Percentiles rank a stretch among this genome's conserved stretches.
Evolutionary conservation across 2,329 filamentous ascomycete species (phyloP).

Genomic region (Cladosporium sp.): DNA sequence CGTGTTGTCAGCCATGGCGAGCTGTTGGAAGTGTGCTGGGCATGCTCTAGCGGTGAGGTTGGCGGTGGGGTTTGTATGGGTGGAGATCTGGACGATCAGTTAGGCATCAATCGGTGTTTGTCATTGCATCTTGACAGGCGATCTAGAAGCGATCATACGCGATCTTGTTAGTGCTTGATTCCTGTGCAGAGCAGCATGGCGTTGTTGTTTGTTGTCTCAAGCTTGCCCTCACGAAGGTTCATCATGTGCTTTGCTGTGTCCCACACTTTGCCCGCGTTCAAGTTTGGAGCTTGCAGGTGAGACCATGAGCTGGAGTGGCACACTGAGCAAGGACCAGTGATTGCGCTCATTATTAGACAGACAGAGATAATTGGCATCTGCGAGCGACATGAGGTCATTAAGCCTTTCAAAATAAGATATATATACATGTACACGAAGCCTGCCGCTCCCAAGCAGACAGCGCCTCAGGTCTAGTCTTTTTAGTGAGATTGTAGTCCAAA

Average conservation of each 20-base stretch:
- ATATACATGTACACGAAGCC: constrained; percentile 11
- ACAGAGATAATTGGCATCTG: too few relatives aligned
- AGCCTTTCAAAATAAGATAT: constrained; percentile 8
- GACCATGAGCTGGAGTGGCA: too few relatives aligned
- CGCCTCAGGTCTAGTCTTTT: constrained; percentile 11
- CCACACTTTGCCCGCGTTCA: too few relatives aligned
- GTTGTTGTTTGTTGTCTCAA: too few relatives aligned
- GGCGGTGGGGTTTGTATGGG: not conserved
- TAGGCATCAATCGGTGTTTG: not conserved
- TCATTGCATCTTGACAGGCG: not conserved
- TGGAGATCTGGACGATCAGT: not conserved
- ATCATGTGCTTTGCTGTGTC: too few relatives aligned
- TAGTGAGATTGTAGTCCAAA: not conserved
- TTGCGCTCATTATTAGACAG: too few relatives aligned
- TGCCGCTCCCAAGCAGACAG: not conserved
- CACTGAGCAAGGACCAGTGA: too few relatives aligned
- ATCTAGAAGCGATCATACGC: too few relatives aligned
- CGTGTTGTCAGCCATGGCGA: constrained; percentile 30
- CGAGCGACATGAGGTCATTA: not conserved
- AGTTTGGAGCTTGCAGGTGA: too few relatives aligned
- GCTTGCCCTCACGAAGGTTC: too few relatives aligned
- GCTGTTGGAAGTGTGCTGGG: constrained; percentile 1
- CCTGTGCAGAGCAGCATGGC: not conserved
- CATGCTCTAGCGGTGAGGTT: constrained; percentile 9
- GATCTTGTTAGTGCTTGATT: too few relatives aligned